Conservation (phyloP, 768 basidiomycete genomes). For the Auriscalpium vulgare region DNA sequence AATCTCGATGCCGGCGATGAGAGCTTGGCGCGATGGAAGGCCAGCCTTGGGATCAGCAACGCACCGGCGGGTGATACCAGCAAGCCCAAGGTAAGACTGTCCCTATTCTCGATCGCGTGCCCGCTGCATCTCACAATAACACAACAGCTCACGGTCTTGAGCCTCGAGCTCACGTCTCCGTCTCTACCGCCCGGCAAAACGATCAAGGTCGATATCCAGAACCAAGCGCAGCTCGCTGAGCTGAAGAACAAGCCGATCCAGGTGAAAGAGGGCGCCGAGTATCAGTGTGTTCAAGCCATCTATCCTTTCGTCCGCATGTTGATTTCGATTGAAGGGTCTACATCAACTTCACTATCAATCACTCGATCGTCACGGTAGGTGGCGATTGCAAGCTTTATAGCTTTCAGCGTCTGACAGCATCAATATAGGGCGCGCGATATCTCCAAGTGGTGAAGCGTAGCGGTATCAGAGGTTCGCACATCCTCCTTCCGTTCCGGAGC, state of each 20-base stretch:
- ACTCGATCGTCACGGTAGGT: conserved; percentile 77
- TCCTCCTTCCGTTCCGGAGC: no score
- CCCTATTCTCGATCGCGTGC: conserved; percentile 2
- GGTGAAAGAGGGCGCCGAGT: conserved; percentile 84
- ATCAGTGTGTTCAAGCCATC: conserved; percentile 50
- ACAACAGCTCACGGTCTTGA: conserved; percentile 57
- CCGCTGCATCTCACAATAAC: neutral
- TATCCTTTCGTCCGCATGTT: neutral
- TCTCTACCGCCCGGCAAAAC: conserved; percentile 52
- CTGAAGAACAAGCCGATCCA: conserved; percentile 71
- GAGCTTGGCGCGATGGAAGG: conserved; percentile 93
- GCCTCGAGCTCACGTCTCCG: conserved; percentile 73
- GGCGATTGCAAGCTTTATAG: neutral
- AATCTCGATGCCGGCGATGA: conserved; percentile 86
- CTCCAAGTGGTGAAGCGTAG: conserved; percentile 82
- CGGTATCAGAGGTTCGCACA: conserved; percentile 55
- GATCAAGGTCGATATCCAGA: conserved; percentile 60
- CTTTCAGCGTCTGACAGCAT: neutral
- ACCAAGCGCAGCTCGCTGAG: conserved; percentile 37
- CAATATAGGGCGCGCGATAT: conserved; percentile 65
- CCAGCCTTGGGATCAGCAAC: conserved; percentile 77
- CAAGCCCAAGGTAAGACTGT: conserved; percentile 56
- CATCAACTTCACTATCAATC: conserved; percentile 81
- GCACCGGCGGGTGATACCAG: conserved; percentile 26
- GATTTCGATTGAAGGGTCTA: conserved; percentile 44